Evolutionary conservation across 495 filamentous ascomycete species (phyloP).

Genomic region (Daldinia childiae): DNA sequence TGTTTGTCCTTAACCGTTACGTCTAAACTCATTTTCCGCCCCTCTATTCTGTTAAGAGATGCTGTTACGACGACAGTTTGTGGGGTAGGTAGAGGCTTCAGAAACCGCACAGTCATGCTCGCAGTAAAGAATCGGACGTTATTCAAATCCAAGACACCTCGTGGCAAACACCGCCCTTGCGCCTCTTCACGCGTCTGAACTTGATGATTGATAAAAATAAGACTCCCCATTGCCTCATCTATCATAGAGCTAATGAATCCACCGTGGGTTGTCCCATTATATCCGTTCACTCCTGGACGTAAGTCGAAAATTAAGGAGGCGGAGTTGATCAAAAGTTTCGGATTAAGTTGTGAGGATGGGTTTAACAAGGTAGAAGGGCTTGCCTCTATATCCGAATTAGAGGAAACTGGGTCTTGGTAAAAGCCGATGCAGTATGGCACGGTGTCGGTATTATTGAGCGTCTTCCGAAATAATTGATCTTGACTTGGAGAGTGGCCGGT

Average conservation of each 20-base stretch:
- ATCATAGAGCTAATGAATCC: slow-evolving; percentile 5
- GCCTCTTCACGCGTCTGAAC: neutral
- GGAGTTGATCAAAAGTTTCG: neutral
- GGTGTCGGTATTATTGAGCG: neutral
- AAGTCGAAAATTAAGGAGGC: slow-evolving; percentile 7
- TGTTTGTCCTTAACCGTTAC: slow-evolving; percentile 8
- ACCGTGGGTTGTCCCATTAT: slow-evolving; percentile 18
- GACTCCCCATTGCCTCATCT: slow-evolving; percentile 24
- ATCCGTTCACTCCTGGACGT: slow-evolving; percentile 7
- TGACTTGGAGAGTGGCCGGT: neutral
- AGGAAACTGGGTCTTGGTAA: slow-evolving; percentile 11
- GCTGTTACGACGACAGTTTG: slow-evolving; percentile 18
- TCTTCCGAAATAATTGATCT: slow-evolving; percentile 20
- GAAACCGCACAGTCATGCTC: slow-evolving; percentile 14
- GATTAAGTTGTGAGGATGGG: neutral
- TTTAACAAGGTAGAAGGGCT: neutral
- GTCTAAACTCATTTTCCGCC: slow-evolving; percentile 9
- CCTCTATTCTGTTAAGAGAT: slow-evolving; percentile 5
- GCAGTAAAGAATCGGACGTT: slow-evolving; percentile 6
- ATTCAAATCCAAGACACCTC: neutral
- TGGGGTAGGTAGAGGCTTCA: slow-evolving; percentile 13
- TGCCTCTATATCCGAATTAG: neutral
- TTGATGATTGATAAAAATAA: neutral
- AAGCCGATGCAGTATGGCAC: slow-evolving; percentile 16
- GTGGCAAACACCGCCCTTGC: neutral